Evolutionary conservation across 768 basidiomycete species (phyloP).

Genomic region (Amanita phalloides): DNA sequence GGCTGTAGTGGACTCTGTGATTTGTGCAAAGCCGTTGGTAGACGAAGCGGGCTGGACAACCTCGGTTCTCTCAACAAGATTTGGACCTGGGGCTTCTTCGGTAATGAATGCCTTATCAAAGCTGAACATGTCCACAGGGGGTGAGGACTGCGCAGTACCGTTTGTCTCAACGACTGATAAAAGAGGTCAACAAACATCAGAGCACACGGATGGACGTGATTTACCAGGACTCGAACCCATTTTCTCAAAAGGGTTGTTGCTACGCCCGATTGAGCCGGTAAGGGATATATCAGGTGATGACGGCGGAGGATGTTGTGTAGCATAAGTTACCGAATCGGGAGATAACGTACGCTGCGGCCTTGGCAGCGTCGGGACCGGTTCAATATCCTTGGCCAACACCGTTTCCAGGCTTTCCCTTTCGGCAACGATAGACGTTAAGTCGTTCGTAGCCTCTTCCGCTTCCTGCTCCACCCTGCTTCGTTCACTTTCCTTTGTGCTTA

Average conservation of each 20-base stretch:
- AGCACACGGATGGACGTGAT: slow-evolving; percentile 30
- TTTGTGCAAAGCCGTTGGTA: background rate
- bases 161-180: slow-evolving; percentile 19
- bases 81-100: slow-evolving; percentile 2
- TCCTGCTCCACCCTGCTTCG: slow-evolving; percentile 63
- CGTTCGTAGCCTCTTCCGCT: slow-evolving; percentile 51
- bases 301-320: slow-evolving; percentile 67
- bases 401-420: slow-evolving; percentile 50
- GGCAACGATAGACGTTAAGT: slow-evolving; percentile 36
- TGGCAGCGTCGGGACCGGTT: slow-evolving; percentile 12
- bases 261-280: slow-evolving; percentile 36
- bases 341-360: slow-evolving; percentile 25
- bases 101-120: slow-evolving; percentile 26
- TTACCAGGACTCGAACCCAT: slow-evolving; percentile 36
- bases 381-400: slow-evolving; percentile 24
- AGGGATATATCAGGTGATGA: slow-evolving; percentile 52
- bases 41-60: slow-evolving; percentile 9
- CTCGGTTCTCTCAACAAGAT: slow-evolving; percentile 8
- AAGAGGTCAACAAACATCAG: slow-evolving; percentile 30
- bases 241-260: slow-evolving; percentile 88
- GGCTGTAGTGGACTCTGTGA: background rate
- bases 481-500: slow-evolving; percentile 74
- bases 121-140: slow-evolving; percentile 29
- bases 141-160: slow-evolving; percentile 14
- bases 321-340: slow-evolving; percentile 41